Evolutionary conservation across 2,329 filamentous ascomycete species (phyloP), one percentile per base, ranked within the genome.

Genomic region (Cryphonectria naterciae): DNA sequence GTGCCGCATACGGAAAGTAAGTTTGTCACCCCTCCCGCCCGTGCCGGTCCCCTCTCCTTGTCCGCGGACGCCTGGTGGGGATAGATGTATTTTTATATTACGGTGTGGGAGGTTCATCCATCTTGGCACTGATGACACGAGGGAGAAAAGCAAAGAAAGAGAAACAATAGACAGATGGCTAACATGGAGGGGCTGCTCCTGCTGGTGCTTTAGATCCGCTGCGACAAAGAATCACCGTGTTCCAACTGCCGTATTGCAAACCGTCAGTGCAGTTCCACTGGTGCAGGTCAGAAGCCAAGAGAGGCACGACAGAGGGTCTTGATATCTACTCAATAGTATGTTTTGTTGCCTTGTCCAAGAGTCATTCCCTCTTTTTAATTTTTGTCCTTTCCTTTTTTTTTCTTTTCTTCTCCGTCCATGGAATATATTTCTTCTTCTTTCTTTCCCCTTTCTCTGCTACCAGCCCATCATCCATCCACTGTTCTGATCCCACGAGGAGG

Each of bases 281-380:
- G 87, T 4, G 79, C 82, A 17, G 85, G 85, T 10, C 86, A 88
- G 75, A 84, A 85, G 71, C 85, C 86, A 37, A 87, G 85, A 76
- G 86, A 88, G 75, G 80, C 82, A 61, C 82, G 86, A 56, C 86
- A 88, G 75, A 81, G 87, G 67, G 87, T 89, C 54, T 80, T 89
- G 73, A 89, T 89, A 71, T 88, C 87, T 2, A 87, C 86, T 60
- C 87, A 89, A 83, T 89, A 89, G 87, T 89, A 79, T 74, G 63
- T 52, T 2, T 32, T 32, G 19, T 17, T 22, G 58, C 32, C 4
- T 61, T 61, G 85, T 81, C 37, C 10, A 11, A 39, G 37, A 13
- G 1, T 39, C 37, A 39, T 13, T 39, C 37, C 2, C 37, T 3
- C 11, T 13, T 39, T 11, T 11, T 11, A 8, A 11, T 39, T 11